Evolutionary conservation across 2,329 filamentous ascomycete genomes (phyloP).

Genomic region (Exophiala dermatitidis): DNA sequence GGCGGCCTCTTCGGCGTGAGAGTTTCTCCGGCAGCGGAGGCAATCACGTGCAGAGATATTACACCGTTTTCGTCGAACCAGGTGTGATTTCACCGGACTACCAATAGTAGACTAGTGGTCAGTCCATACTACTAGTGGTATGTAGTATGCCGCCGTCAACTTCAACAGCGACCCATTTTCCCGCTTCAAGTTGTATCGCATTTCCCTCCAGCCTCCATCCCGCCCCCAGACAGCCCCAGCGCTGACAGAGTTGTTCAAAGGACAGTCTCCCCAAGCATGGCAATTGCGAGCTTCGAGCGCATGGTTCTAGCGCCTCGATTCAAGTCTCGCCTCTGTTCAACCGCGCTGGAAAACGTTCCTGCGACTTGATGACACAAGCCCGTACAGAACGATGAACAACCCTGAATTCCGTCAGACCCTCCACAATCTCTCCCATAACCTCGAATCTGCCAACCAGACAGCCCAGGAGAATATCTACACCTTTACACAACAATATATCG

Average conservation of each 20-base stretch:
- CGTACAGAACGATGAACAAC: constrained; percentile 24
- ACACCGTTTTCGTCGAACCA: too few species aligned
- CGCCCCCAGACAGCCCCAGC: constrained; percentile 1
- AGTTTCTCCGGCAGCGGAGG: background rate
- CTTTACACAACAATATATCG: constrained; percentile 78
- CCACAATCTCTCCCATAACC: constrained; percentile 84
- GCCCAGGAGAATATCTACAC: constrained; percentile 87
- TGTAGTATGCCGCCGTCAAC: background rate
- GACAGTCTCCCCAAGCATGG: constrained; percentile 14
- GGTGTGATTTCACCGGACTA: too few species aligned
- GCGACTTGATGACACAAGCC: background rate
- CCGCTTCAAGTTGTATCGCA: background rate
- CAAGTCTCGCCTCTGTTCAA: background rate
- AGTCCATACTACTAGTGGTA: constrained; percentile 1
- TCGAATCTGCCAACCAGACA: constrained; percentile 82
- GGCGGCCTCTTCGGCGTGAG: background rate
- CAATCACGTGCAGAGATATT: too few species aligned
- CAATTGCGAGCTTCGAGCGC: constrained; percentile 11
- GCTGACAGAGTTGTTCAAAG: constrained; percentile 26
- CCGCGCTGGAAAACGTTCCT: background rate
- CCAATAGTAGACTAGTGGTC: too few species aligned
- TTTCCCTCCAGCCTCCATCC: background rate
- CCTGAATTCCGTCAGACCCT: constrained; percentile 70
- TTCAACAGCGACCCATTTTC: background rate
- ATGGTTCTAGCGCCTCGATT: constrained; percentile 10